These are phyloP conservation scores for Gillenia trifoliata DNA, from an alignment of 306 rosid genomes.

Conservation along the genomic window DNA sequence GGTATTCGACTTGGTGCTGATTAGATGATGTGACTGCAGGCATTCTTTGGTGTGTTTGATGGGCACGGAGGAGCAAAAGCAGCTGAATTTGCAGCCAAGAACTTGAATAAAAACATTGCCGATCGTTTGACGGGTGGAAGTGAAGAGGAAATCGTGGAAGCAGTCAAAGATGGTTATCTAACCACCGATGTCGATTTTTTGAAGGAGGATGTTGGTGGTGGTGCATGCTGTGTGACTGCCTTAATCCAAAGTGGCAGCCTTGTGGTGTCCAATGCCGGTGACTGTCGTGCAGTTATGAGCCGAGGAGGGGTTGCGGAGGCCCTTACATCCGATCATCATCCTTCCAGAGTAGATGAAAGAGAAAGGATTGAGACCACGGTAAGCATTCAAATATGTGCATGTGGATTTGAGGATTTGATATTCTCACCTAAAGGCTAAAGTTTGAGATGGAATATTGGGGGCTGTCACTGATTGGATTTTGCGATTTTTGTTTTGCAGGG, in stretches of 20 bases:
- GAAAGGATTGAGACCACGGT: slow-evolving; percentile 39
- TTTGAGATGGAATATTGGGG: not conserved
- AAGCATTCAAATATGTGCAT: not conserved
- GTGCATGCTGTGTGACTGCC: slow-evolving; percentile 45
- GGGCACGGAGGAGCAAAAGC: slow-evolving; percentile 55
- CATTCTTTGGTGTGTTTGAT: slow-evolving; percentile 51
- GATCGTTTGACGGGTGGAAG: slow-evolving; percentile 18
- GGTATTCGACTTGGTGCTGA: slow-evolving; percentile 8
- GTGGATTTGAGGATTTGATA: not conserved
- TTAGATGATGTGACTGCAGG: slow-evolving; percentile 25
- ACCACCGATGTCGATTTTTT: slow-evolving; percentile 32
- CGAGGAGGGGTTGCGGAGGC: slow-evolving; percentile 44
- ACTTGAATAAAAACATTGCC: slow-evolving; percentile 30
- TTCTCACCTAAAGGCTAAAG: not conserved
- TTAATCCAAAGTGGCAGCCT: slow-evolving; percentile 33
- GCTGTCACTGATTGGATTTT: not conserved
- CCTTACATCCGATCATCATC: slow-evolving; percentile 44
- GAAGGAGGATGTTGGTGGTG: slow-evolving; percentile 29
- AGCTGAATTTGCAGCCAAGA: slow-evolving; percentile 45
- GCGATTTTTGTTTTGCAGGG: slow-evolving; percentile 25
- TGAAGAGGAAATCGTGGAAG: slow-evolving; percentile 25
- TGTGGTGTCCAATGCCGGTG: slow-evolving; percentile 47
- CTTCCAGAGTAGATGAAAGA: slow-evolving; percentile 35
- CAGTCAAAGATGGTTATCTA: slow-evolving; percentile 39
- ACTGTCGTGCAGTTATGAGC: slow-evolving; percentile 56